phyloP scores from a whole-genome alignment of 225 moss, liverwort and hornwort genomes.

The Straminergon stramineum region DNA sequence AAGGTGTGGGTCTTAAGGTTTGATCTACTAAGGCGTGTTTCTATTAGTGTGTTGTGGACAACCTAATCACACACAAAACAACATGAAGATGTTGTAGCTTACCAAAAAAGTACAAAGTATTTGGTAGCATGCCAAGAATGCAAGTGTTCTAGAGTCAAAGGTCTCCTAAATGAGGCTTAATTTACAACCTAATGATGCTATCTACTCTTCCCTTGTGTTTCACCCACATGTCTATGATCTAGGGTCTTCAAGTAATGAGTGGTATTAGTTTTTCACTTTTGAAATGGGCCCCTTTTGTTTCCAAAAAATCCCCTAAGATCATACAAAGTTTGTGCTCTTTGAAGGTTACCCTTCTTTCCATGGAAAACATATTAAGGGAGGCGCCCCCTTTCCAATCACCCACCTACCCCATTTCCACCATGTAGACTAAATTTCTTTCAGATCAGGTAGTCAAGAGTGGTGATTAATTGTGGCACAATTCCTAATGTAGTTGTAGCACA shows the following conservation, averaged over 20 bases:
- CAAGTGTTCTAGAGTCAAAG: background rate
- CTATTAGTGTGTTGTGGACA: rapidly evolving
- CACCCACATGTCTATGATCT: rapidly evolving
- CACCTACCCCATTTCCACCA: no score
- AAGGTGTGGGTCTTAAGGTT: background rate
- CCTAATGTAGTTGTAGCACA: no score
- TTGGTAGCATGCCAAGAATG: background rate
- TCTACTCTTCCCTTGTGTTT: background rate
- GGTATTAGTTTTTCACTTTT: background rate
- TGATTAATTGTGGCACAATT: no score
- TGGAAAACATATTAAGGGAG: no score
- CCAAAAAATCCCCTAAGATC: rapidly evolving
- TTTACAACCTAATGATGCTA: background rate
- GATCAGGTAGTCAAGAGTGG: no score
- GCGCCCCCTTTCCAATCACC: no score
- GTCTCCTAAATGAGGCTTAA: background rate
- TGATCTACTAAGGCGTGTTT: background rate
- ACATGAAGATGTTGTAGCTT: background rate
- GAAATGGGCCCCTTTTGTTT: background rate
- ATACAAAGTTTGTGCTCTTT: background rate
- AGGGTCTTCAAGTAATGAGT: rapidly evolving
- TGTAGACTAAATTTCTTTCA: no score
- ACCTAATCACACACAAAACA: background rate
- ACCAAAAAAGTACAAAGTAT: background rate
- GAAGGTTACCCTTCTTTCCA: background rate